Evolutionary conservation across 352 stramenopile species (phyloP), one percentile per base, ranked within the genome.

Genomic region (Globisporangium lucens): DNA sequence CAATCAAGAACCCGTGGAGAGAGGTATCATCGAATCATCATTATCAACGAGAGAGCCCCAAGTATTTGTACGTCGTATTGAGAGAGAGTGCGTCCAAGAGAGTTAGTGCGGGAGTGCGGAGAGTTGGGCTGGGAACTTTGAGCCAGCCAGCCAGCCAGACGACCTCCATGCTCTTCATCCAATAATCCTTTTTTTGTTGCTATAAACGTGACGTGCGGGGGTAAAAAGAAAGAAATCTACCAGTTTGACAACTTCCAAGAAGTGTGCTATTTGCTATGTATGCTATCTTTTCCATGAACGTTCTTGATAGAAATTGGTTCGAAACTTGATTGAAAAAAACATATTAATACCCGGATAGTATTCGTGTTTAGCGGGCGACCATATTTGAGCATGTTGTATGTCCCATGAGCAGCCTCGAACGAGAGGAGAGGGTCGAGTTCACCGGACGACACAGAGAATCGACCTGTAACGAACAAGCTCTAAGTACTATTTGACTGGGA

Each of bases 11-110:
- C 55, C 57, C 36, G 38, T 47, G 13, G 1, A 22, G 55, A 66
- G 61, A 58, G 49, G 61, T 66, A 47, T 46, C 61, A 56, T 46
- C 61, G 46, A 17, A 46, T 12, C 24, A 58, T 59, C 29, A 58
- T 58, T 33, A 59, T 43, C 53, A 47, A n/a, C 41, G 41, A 1
- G 36, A 12, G 12, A 47, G 10, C 41, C 15, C 41, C 41, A 47
- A 47, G 41, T 47, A 47, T 47, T 47, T 47, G 41, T 47, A 47
- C n/a, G 41, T 47, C 41, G 13, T 41, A 47, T n/a, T 1, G 4
- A 15, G 13, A 17, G 38, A 46, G 38, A 46, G 41, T 47, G 41
- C 41, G 41, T n/a, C 41, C 41, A 47, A 7, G 41, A 47, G 41
- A 47, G 15, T n/a, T 20, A n/a, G 1, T n/a, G 38, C 38, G 12